A percentile compares a stretch with the other conserved stretches of the same genome.
phyloP scores from a whole-genome alignment of 129 eudicot genomes.

The Oenanthe sinensis region DNA sequence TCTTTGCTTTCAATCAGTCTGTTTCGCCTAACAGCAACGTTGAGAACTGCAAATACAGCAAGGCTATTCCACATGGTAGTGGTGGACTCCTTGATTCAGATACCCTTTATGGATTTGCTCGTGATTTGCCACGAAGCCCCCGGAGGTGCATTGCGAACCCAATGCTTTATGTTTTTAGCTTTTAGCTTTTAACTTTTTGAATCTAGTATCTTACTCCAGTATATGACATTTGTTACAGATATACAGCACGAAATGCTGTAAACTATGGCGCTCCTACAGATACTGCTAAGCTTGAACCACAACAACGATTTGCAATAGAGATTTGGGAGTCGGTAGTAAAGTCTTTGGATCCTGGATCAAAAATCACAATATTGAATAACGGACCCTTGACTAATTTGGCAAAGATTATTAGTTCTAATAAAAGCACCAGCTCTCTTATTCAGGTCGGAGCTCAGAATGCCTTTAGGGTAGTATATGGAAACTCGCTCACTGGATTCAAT shows the following conservation, averaged over 20 bases:
- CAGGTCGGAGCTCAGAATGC: conserved; percentile 37
- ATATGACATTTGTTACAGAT: conserved; percentile 27
- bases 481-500: background rate
- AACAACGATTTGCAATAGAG: conserved; percentile 66
- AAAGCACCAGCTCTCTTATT: conserved; percentile 33
- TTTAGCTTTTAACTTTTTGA: background rate
- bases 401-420: conserved; percentile 44
- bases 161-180: background rate
- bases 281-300: conserved; percentile 63
- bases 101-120: conserved; percentile 78
- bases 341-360: conserved; percentile 39
- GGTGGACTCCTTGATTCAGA: conserved; percentile 87
- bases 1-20: conserved; percentile 65
- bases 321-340: conserved; percentile 52
- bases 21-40: conserved; percentile 32
- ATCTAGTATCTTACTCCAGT: background rate
- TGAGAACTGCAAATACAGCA: conserved; percentile 68
- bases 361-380: conserved; percentile 54
- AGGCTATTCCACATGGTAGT: conserved; percentile 81
- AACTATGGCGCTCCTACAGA: conserved; percentile 69
- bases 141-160: conserved; percentile 37
- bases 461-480: background rate
- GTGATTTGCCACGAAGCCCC: conserved; percentile 72
- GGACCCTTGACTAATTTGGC: conserved; percentile 84
- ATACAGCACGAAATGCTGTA: conserved; percentile 65